Evolutionary conservation across 305 asterid genomes (phyloP).

Genomic region (Solanum hybrid): DNA sequence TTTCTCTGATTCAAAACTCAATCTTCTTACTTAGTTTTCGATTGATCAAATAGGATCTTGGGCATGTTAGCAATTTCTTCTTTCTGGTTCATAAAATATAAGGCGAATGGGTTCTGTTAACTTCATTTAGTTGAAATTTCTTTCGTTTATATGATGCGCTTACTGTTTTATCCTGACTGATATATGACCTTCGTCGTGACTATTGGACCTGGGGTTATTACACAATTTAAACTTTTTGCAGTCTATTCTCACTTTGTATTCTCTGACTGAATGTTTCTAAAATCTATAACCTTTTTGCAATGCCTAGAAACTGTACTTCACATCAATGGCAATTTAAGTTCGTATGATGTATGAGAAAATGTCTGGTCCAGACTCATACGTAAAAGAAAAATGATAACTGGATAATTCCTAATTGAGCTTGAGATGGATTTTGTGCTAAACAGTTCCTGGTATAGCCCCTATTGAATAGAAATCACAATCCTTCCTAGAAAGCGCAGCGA

Average conservation of each 20-base stretch:
- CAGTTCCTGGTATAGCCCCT: not conserved
- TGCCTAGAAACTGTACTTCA: not conserved
- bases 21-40: not conserved
- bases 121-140: not conserved
- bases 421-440: not conserved
- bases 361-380: not conserved
- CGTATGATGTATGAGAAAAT: not conserved
- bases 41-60: not conserved
- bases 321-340: not conserved
- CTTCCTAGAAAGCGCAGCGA: not conserved
- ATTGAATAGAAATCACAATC: not conserved
- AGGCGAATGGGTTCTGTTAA: not conserved
- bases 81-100: not conserved
- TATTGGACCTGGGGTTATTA: not conserved
- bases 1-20: not conserved
- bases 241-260: not conserved
- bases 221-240: not conserved
- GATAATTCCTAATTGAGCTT: not conserved
- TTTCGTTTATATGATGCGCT: not conserved
- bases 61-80: not conserved
- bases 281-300: not conserved
- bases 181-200: not conserved
- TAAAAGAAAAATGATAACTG: not conserved
- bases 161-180: not conserved
- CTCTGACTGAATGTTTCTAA: not conserved